Base-by-base conservation (phyloP, 23 red algal species). In the Gracilaria caudata region DNA sequence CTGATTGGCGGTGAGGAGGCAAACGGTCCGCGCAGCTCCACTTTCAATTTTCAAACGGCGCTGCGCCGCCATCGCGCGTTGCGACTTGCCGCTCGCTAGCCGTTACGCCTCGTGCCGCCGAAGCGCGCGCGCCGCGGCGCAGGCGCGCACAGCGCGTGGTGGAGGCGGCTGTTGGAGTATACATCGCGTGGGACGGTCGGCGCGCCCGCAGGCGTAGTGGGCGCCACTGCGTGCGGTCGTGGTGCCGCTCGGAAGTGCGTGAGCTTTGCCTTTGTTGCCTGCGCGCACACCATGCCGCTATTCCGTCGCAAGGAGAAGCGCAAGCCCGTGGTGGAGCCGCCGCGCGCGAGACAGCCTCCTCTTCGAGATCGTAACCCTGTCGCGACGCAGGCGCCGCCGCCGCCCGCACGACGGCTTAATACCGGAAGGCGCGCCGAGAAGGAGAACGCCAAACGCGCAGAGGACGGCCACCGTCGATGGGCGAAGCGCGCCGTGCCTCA, bases 281-380 rank as follows among this genome's bases (percentile, higher is more conserved):
- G 13, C 26, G 16, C 6, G 37, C 20, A 4, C 19, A 30, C 7
- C 70, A 81, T 81, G 77, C 54, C 54, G 54, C 77, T 81, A 4
- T 81, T 81, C 51, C 77, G 77, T 4, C 77, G 77, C 1, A 59
- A 64, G 54, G 77, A 81, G 2, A 81, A 81, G 77, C 77, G 77
- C 35, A 64, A 59, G 54, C 54, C 77, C 7, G 24, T 19, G 2
- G 47, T 19, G 28, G 54, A 59, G 24, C 1, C 77, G 24, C 20
- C 25, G 21, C 58, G 54, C 19, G 24, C 45, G 1, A 59, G 47
- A 29, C 77, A 63, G 23, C 14, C 41, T 3, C 81, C 81, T 13
- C 46, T 80, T 1, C 77, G 43, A 51, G 77, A 80, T 20, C 47
- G 77, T 4, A 80, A 80, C 56, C 46, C 77, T 5, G 38, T 36